Base-by-base conservation (phyloP, 495 filamentous ascomycete species). In the Neurospora sp. region DNA sequence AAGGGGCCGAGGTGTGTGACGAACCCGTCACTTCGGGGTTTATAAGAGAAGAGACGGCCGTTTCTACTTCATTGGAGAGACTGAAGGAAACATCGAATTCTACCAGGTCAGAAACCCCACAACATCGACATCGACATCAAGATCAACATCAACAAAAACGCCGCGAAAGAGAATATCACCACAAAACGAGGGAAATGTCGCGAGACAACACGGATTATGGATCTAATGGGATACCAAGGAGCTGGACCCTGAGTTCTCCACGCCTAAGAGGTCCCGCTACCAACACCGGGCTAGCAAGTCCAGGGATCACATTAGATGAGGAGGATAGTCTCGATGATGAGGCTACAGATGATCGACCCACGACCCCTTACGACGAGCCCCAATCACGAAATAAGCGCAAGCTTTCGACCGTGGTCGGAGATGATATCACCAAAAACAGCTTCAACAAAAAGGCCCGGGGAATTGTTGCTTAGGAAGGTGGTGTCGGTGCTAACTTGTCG, bases 1-100 rank as follows among this genome's bases (percentile, higher is more conserved):
- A 37, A 7, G 83, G 84, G 61, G 83, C 88, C n/a, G 71, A 86
- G 59, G 81, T 83, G n/a, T 81, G 86, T 41, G 77, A 83, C 48
- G 85, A 86, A 78, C 79, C 82, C 39, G 80, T 87, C 40, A 82
- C 79, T 8, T 37, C 14, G 27, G 6, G 8, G 35, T 35, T 59
- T 27, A 5, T 4, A 17, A 17, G 7, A 65, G 53, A 65, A 61
- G 40, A 27, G 71, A 40, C 5, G 68, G 31, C 12, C 31, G 42
- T 14, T 27, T 14, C 71, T 27, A 68, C 45, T 71, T 75, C 48
- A 27, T 61, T 12, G 9, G 53, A 27, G 6, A 59, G 1, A 59
- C 10, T 31, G 48, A 59, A 83, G 79, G 77, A 81, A 78, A 75
- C 75, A 74, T 17, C 14, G 27, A 14, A 7, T 31, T 65, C 14